Conservation (phyloP, 331 rosid genomes). For the Pyracantha coccinea region DNA sequence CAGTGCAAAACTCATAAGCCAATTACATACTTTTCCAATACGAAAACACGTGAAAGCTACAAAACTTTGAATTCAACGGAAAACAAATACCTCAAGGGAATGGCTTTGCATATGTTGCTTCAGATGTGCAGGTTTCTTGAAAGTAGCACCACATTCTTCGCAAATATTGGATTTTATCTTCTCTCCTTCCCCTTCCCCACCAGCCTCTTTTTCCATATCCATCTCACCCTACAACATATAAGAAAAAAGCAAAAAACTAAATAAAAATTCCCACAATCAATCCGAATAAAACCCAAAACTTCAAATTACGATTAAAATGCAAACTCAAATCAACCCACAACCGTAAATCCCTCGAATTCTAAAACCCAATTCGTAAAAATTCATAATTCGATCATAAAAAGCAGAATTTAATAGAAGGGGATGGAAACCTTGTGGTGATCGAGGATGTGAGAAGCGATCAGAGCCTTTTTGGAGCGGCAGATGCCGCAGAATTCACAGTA, state of each 20-base stretch:
- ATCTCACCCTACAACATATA: conserved; percentile 37
- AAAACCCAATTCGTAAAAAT: background rate
- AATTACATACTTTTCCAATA: background rate
- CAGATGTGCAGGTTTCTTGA: conserved; percentile 64
- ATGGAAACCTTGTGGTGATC: conserved; percentile 46
- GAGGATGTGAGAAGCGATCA: conserved; percentile 44
- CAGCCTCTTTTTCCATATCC: conserved; percentile 20
- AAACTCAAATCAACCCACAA: background rate
- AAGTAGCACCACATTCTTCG: conserved; percentile 56
- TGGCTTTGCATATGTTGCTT: conserved; percentile 84
- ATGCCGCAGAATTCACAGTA: conserved; percentile 56
- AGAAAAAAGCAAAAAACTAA: background rate
- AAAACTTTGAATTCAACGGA: background rate
- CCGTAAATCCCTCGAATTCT: background rate
- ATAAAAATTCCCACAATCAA: background rate
- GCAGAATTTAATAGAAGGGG: background rate
- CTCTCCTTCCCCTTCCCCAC: conserved; percentile 10
- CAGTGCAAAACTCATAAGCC: background rate
- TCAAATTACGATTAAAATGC: background rate
- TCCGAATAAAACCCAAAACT: background rate
- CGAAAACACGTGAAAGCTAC: background rate
- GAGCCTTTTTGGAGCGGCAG: conserved; percentile 49
- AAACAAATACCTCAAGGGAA: conserved; percentile 55
- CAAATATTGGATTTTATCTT: conserved; percentile 36
- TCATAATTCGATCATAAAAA: background rate